Evolutionary conservation across 192 early-diverging fungal species (phyloP).

Genomic region (Backusella parvicylindrica): DNA sequence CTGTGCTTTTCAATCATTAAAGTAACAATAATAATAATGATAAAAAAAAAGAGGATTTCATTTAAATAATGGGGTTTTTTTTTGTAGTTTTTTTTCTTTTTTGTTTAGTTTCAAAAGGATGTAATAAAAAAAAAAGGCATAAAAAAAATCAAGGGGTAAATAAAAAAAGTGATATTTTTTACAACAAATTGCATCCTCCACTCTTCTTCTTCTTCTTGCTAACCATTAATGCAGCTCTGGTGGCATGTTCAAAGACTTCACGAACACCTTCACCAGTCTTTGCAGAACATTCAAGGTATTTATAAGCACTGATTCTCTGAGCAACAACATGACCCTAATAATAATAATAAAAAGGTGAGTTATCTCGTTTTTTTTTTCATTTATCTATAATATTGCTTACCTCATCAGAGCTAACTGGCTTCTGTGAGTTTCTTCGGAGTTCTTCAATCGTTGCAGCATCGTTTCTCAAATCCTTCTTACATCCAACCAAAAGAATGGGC

Average conservation of each 20-base stretch:
- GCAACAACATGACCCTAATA: conserved; percentile 70
- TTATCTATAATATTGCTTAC: conserved; percentile 41
- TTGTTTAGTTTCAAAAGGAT: not conserved
- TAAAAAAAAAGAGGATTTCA: not conserved
- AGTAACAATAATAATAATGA: not conserved
- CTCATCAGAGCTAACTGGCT: conserved; percentile 70
- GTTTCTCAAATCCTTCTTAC: conserved; percentile 88
- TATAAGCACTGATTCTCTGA: conserved; percentile 79
- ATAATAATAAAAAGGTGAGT: not conserved
- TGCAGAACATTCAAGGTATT: conserved; percentile 89
- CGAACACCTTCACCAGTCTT: conserved; percentile 75
- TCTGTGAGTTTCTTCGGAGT: conserved; percentile 66
- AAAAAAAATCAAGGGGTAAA: conserved; percentile 1
- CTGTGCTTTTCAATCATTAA: not conserved
- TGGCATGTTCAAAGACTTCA: conserved; percentile 85
- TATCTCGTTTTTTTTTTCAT: not conserved
- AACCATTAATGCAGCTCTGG: conserved; percentile 73
- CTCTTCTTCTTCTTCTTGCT: conserved; percentile 27
- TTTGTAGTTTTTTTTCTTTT: not conserved
- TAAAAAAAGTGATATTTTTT: not conserved
- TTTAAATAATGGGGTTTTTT: not conserved
- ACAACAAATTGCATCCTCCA: conserved; percentile 29
- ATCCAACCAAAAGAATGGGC: conserved; percentile 85
- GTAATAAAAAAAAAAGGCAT: not conserved
- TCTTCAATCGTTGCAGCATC: conserved; percentile 73